Evolutionary conservation across 495 filamentous ascomycete species (phyloP).

Genomic region (Collariella sp.): DNA sequence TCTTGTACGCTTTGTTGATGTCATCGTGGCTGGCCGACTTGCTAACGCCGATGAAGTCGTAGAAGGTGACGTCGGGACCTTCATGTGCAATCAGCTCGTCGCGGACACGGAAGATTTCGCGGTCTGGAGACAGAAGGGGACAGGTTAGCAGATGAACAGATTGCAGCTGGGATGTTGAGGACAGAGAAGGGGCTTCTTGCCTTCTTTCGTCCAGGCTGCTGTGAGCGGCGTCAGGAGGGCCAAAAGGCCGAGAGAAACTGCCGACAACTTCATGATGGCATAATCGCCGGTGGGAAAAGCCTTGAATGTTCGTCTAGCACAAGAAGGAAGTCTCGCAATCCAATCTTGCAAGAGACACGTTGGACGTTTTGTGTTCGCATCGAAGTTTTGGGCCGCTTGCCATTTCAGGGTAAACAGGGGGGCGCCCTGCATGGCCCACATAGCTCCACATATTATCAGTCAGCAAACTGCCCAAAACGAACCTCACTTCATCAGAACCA

Average conservation of each 20-base stretch:
- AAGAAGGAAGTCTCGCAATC: background rate
- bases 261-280: constrained; percentile 45
- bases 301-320: background rate
- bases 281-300: constrained; percentile 13
- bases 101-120: constrained; percentile 91
- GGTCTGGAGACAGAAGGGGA: constrained; percentile 48
- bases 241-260: constrained; percentile 47
- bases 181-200: constrained; percentile 37
- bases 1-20: constrained; percentile 87
- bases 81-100: constrained; percentile 75
- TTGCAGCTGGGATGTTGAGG: background rate
- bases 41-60: constrained; percentile 76
- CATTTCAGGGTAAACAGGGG: no score
- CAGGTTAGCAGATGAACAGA: background rate
- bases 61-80: constrained; percentile 80
- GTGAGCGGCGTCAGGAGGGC: constrained; percentile 51
- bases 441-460: no score
- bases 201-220: constrained; percentile 79
- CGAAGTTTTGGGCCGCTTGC: no score
- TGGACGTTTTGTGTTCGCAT: constrained; percentile 9
- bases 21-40: constrained; percentile 73
- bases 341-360: constrained; percentile 6
- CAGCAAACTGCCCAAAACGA: no score
- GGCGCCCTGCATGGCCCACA: no score
- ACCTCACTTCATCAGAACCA: no score